Percentiles rank a stretch among this genome's conserved stretches.
Conservation (phyloP, 768 basidiomycete species). For the Trametes meyenii region DNA sequence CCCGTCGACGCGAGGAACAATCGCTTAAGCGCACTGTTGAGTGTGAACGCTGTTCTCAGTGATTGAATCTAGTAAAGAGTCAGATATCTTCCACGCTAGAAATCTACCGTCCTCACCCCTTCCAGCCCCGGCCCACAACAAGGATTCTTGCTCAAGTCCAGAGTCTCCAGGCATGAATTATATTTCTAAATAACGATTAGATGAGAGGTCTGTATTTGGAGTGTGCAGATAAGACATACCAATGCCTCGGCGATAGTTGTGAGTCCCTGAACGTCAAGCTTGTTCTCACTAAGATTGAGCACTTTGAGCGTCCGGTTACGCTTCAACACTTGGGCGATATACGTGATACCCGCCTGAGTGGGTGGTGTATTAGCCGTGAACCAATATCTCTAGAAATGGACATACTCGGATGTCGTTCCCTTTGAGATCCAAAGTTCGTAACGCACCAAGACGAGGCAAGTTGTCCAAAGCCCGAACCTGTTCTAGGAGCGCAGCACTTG, state of each 20-base stretch:
- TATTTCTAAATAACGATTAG: constrained; percentile 67
- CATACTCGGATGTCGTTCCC: constrained; percentile 91
- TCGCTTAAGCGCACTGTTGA: constrained; percentile 89
- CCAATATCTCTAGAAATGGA: constrained; percentile 9
- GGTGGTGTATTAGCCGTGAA: not conserved
- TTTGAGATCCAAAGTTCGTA: constrained; percentile 88
- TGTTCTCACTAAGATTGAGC: constrained; percentile 93
- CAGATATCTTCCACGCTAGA: not conserved
- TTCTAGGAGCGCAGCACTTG: constrained; percentile 78
- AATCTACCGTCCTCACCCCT: constrained; percentile 62
- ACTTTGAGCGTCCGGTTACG: constrained; percentile 95
- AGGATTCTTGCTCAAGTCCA: constrained; percentile 92
- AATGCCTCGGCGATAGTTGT: constrained; percentile 85
- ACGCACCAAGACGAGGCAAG: constrained; percentile 79
- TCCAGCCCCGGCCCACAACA: constrained; percentile 89
- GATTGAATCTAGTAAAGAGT: constrained; percentile 69
- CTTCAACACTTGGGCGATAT: constrained; percentile 94
- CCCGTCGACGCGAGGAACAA: constrained; percentile 87
- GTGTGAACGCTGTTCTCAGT: constrained; percentile 88
- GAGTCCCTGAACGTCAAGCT: constrained; percentile 81
- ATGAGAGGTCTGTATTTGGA: not conserved
- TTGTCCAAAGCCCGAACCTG: constrained; percentile 90
- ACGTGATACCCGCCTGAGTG: constrained; percentile 71
- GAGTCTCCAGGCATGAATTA: constrained; percentile 89
- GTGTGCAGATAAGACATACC: constrained; percentile 47